Evolutionary conservation across 2,329 filamentous ascomycete species (phyloP).

Genomic region (Penicillium sp.): DNA sequence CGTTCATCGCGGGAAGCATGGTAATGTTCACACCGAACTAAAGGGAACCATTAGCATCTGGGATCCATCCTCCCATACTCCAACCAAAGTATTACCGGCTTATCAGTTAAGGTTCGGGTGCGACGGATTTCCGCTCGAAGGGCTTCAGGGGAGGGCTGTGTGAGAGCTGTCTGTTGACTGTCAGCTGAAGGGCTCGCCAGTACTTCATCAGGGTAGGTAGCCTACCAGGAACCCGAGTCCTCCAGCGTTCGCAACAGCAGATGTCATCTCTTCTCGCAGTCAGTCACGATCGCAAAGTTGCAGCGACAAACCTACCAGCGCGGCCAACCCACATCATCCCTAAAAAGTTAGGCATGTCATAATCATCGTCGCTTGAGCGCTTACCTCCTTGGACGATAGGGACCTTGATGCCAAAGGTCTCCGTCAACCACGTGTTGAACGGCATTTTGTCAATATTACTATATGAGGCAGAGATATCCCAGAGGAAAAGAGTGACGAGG

Average conservation of each 20-base stretch:
- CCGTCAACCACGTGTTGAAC: constrained; percentile 18
- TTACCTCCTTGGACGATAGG: constrained; percentile 20
- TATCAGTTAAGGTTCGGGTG: constrained; percentile 11
- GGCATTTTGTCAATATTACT: constrained; percentile 8
- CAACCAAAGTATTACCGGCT: constrained; percentile 4
- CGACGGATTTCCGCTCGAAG: constrained; percentile 14
- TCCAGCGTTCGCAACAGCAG: constrained; percentile 13
- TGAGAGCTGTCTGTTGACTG: constrained; percentile 8
- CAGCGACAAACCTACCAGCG: neutral
- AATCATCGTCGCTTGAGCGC: neutral
- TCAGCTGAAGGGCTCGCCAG: neutral
- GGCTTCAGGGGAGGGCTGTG: constrained; percentile 9
- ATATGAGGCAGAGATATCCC: too few relatives aligned
- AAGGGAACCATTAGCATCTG: neutral
- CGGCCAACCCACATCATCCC: constrained; percentile 18
- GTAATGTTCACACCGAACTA: constrained; percentile 18
- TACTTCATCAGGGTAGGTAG: neutral
- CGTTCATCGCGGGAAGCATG: constrained; percentile 15
- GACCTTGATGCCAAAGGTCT: constrained; percentile 15
- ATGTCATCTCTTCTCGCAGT: constrained; percentile 11
- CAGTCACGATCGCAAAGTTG: neutral
- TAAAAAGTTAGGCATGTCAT: neutral
- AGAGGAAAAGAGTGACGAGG: neutral
- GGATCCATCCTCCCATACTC: neutral
- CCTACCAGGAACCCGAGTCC: constrained; percentile 16